Conservation (phyloP, 306 rosid genomes). For the Vicia villosa region DNA sequence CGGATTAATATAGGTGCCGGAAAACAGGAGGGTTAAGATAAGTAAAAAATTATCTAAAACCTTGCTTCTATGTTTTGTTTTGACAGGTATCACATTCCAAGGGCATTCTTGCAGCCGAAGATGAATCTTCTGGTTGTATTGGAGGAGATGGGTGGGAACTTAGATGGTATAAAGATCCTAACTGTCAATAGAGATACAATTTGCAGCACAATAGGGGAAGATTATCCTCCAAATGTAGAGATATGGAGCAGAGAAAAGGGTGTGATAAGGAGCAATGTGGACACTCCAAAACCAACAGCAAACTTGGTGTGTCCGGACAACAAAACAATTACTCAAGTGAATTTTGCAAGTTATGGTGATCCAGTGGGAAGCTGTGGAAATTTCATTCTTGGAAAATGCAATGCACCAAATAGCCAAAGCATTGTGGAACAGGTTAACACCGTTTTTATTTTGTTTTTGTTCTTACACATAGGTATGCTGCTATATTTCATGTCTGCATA, state of each 20-base stretch:
- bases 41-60: background rate
- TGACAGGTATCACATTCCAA: conserved; percentile 29
- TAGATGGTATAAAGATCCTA: conserved; percentile 22
- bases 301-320: conserved; percentile 5
- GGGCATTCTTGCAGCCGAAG: conserved; percentile 26
- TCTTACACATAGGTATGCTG: background rate
- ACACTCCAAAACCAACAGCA: conserved; percentile 28
- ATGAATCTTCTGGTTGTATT: conserved; percentile 16
- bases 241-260: conserved; percentile 8
- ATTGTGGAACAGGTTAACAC: conserved; percentile 27
- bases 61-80: background rate
- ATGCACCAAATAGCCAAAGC: conserved; percentile 13
- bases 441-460: background rate
- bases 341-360: conserved; percentile 30
- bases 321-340: conserved; percentile 1
- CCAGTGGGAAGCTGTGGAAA: conserved; percentile 12
- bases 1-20: too few species aligned
- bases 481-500: background rate
- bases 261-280: conserved; percentile 6
- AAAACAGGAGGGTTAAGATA: too few species aligned
- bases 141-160: conserved; percentile 29
- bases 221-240: conserved; percentile 29
- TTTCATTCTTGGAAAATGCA: conserved; percentile 28
- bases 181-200: conserved; percentile 29
- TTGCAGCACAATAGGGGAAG: conserved; percentile 25